Evolutionary conservation across 495 filamentous ascomycete species (phyloP).

Genomic region (Daldinia vernicosa): DNA sequence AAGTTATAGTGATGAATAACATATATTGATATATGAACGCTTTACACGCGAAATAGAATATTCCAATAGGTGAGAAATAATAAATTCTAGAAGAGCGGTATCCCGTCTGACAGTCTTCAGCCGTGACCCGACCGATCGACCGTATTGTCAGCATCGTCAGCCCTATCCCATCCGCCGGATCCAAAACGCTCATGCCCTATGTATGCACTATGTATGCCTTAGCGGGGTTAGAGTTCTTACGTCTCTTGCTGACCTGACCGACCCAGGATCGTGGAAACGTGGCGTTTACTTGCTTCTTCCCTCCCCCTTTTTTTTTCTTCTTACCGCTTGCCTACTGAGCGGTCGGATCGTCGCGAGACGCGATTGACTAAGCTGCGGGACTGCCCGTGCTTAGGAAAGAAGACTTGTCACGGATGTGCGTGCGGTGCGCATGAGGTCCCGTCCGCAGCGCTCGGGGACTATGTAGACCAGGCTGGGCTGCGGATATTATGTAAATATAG

Average conservation of each 20-base stretch:
- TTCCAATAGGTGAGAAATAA: neutral
- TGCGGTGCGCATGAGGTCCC: slow-evolving; percentile 1
- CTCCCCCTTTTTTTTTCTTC: neutral
- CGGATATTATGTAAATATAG: slow-evolving; percentile 1
- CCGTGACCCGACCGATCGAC: neutral
- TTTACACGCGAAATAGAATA: neutral
- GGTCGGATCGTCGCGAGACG: neutral
- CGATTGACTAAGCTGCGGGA: neutral
- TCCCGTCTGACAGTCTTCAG: neutral
- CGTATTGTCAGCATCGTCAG: slow-evolving; percentile 24
- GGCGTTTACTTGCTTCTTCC: slow-evolving; percentile 16
- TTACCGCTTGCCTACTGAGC: neutral
- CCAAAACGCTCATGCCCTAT: neutral
- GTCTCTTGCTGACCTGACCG: slow-evolving; percentile 2
- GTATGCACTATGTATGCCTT: neutral
- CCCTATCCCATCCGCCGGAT: slow-evolving; percentile 14
- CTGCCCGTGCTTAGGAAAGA: neutral
- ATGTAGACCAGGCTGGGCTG: neutral
- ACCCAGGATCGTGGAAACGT: slow-evolving; percentile 15
- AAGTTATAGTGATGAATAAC: neutral
- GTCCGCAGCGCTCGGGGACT: neutral
- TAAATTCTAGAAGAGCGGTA: neutral
- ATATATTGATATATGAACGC: neutral
- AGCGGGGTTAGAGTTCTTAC: slow-evolving; percentile 28
- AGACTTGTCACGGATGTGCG: neutral